These are phyloP conservation scores for Madurella fahalii DNA, from an alignment of 2,329 filamentous ascomycete genomes.

Conservation along the genomic window DNA sequence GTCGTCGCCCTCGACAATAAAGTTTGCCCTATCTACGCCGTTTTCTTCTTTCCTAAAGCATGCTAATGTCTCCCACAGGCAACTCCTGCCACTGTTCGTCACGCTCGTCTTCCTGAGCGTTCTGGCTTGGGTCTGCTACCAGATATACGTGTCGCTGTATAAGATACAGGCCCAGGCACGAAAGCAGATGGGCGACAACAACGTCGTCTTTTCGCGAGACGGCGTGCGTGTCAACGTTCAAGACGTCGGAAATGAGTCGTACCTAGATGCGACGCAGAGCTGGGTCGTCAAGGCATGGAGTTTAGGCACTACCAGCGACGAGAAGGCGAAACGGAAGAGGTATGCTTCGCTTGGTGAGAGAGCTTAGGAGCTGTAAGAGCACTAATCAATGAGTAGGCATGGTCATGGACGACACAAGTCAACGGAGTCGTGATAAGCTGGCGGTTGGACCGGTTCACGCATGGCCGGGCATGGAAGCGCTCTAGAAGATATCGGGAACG, in stretches of 20 bases:
- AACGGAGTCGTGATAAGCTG: too few relatives aligned
- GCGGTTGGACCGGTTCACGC: too few relatives aligned
- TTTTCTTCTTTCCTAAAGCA: background rate
- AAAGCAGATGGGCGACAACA: conserved; percentile 69
- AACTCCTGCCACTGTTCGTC: conserved; percentile 64
- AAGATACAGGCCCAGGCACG: conserved; percentile 63
- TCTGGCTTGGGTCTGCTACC: conserved; percentile 64
- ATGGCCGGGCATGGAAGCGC: too few relatives aligned
- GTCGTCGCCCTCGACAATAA: conserved; percentile 8
- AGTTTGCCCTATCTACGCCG: background rate
- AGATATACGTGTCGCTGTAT: conserved; percentile 64
- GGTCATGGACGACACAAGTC: background rate
- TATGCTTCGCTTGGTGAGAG: conserved; percentile 2
- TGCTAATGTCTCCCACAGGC: conserved; percentile 33
- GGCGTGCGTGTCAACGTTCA: conserved; percentile 69
- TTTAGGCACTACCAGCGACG: conserved; percentile 38
- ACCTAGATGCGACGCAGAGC: conserved; percentile 69
- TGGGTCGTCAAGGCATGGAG: conserved; percentile 66
- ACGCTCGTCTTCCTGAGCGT: conserved; percentile 55
- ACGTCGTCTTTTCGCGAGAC: conserved; percentile 66
- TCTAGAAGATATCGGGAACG: too few relatives aligned
- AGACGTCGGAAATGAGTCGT: conserved; percentile 63
- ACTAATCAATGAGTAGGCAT: background rate
- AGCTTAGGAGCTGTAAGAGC: background rate
- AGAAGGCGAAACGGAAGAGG: conserved; percentile 30